phyloP scores from a whole-genome alignment of 2,329 filamentous ascomycete genomes.

The Thielaviopsis cerberus region DNA sequence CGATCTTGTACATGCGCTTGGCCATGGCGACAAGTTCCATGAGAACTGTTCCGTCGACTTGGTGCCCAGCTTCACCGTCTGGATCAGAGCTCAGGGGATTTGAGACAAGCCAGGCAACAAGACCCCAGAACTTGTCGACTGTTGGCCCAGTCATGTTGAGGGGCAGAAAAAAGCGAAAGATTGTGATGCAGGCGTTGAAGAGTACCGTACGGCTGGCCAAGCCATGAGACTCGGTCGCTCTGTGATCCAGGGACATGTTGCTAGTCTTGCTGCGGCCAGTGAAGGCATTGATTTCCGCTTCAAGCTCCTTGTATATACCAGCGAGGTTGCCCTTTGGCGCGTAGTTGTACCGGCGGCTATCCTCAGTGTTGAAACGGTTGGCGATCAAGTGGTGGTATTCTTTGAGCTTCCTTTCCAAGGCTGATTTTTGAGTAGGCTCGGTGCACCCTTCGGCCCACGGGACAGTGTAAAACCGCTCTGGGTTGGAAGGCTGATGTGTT shows the following conservation, averaged over 20 bases:
- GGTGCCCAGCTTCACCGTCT: no score
- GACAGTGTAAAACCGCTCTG: no score
- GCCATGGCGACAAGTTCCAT: neutral
- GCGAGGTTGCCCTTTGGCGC: neutral
- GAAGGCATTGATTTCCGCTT: neutral
- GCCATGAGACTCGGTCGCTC: slow-evolving; percentile 3
- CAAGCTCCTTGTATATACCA: neutral
- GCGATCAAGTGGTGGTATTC: neutral
- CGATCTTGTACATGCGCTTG: neutral
- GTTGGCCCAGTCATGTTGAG: slow-evolving; percentile 20
- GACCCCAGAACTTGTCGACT: slow-evolving; percentile 16
- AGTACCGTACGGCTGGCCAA: slow-evolving; percentile 22
- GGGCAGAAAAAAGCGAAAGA: slow-evolving; percentile 27
- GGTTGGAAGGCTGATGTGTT: no score
- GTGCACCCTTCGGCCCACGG: neutral
- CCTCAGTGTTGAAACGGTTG: neutral
- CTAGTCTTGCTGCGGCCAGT: neutral
- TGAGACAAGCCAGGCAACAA: neutral
- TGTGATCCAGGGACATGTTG: no score
- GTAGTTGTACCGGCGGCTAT: neutral
- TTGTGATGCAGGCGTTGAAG: slow-evolving; percentile 22
- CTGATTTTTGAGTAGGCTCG: neutral
- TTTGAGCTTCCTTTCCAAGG: neutral
- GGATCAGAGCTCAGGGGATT: neutral
- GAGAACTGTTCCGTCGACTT: no score